Percentiles rank a stretch among this genome's conserved stretches.
Evolutionary conservation across 345 rosid genomes (phyloP).

Genomic region (Isatis tinctoria): DNA sequence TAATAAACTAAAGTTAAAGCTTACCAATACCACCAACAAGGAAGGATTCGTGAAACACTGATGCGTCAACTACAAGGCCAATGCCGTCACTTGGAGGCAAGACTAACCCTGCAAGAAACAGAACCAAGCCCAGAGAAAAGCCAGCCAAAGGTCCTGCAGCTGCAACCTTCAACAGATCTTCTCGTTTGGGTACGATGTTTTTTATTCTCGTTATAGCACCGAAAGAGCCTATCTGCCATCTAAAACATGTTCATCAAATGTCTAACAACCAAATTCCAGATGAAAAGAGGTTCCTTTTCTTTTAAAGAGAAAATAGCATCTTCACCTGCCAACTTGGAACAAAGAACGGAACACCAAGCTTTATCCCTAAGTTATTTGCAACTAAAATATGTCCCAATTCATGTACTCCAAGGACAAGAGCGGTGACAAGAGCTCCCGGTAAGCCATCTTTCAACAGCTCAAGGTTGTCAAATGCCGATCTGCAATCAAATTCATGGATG

Average conservation of each 20-base stretch:
- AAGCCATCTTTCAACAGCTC: constrained; percentile 67
- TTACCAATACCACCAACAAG: constrained; percentile 89
- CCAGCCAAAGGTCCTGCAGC: constrained; percentile 97
- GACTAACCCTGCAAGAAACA: constrained; percentile 74
- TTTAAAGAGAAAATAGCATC: constrained; percentile 12
- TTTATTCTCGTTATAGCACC: constrained; percentile 89
- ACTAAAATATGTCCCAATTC: constrained; percentile 75
- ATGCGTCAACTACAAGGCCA: constrained; percentile 81
- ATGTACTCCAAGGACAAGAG: constrained; percentile 72
- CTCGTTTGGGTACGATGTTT: constrained; percentile 78
- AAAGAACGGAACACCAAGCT: constrained; percentile 89
- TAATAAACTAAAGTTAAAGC: constrained; percentile 9
- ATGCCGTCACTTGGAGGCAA: constrained; percentile 84
- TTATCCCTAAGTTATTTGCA: constrained; percentile 56
- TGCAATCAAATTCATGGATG: constrained; percentile 32
- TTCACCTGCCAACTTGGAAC: constrained; percentile 99
- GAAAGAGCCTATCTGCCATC: constrained; percentile 97
- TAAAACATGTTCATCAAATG: constrained; percentile 35
- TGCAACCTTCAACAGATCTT: constrained; percentile 86
- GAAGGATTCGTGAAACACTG: constrained; percentile 92
- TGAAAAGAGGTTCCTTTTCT: background rate
- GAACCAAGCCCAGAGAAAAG: constrained; percentile 69
- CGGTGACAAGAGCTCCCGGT: constrained; percentile 85
- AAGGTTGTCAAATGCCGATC: constrained; percentile 76
- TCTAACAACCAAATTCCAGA: background rate